A percentile compares a stretch with the other conserved stretches of the same genome.
Conservation (phyloP, 1,139 yeast species). For the Blastobotrys illinoisensis region DNA sequence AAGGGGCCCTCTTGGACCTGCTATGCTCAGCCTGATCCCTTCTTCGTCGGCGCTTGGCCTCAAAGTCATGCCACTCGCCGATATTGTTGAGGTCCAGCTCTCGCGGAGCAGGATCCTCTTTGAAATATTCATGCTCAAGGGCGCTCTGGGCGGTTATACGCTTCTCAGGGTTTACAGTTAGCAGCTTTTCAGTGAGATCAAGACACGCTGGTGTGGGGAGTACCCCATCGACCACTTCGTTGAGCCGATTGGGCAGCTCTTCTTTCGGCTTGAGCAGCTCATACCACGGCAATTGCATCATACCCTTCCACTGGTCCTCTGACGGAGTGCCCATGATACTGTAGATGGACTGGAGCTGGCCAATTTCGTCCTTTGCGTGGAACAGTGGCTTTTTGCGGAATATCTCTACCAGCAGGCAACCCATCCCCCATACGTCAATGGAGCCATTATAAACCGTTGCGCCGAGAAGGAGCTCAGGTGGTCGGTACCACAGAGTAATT, state of each 20-base stretch:
- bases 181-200: constrained; percentile 57
- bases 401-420: constrained; percentile 80
- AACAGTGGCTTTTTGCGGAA: constrained; percentile 72
- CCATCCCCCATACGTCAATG: constrained; percentile 96
- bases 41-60: constrained; percentile 77
- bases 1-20: background rate
- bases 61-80: constrained; percentile 97
- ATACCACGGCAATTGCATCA: constrained; percentile 83
- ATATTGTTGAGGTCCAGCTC: constrained; percentile 48
- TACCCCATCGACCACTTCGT: constrained; percentile 38
- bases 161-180: constrained; percentile 60
- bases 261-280: constrained; percentile 67
- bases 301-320: constrained; percentile 68
- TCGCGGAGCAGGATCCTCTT: constrained; percentile 59
- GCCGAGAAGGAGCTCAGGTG: constrained; percentile 88
- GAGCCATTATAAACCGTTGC: constrained; percentile 86
- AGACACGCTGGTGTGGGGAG: constrained; percentile 51
- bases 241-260: constrained; percentile 42
- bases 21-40: constrained; percentile 25
- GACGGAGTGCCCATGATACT: constrained; percentile 85
- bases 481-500: constrained; percentile 94
- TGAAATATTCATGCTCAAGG: constrained; percentile 61
- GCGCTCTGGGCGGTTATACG: constrained; percentile 63
- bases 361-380: constrained; percentile 84
- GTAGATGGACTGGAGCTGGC: constrained; percentile 72